These are phyloP conservation scores for Termitomyces sp. DNA, from an alignment of 768 basidiomycete genomes.

Conservation along the genomic window DNA sequence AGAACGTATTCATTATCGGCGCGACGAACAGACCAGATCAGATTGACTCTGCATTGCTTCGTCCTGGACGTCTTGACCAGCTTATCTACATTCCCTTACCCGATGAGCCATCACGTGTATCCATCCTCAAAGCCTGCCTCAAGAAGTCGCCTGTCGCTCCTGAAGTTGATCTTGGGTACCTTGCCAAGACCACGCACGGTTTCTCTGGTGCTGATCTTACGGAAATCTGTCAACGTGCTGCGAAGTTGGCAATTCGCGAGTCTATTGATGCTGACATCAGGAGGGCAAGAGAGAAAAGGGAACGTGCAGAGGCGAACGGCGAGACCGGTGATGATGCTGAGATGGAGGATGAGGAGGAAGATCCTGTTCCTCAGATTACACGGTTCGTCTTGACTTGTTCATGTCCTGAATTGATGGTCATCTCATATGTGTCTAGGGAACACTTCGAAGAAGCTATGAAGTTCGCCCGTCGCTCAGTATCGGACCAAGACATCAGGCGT, in stretches of 20 bases:
- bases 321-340: slow-evolving; percentile 41
- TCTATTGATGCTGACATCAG: slow-evolving; percentile 92
- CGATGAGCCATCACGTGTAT: slow-evolving; percentile 85
- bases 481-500: slow-evolving; percentile 92
- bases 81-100: slow-evolving; percentile 99
- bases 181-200: slow-evolving; percentile 91
- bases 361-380: slow-evolving; percentile 88
- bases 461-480: slow-evolving; percentile 94
- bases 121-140: slow-evolving; percentile 87
- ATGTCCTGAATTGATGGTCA: slow-evolving; percentile 1
- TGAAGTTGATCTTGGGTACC: slow-evolving; percentile 79
- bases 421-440: slow-evolving; percentile 37
- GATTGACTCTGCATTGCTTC: slow-evolving; percentile 87
- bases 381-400: slow-evolving; percentile 32
- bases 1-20: slow-evolving; percentile 98
- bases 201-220: slow-evolving; percentile 99
- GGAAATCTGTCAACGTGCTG: slow-evolving; percentile 98
- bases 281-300: slow-evolving; percentile 70
- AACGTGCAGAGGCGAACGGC: slow-evolving; percentile 63
- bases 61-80: slow-evolving; percentile 98
- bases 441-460: slow-evolving; percentile 99
- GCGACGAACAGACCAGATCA: slow-evolving; percentile 97
- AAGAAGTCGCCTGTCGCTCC: slow-evolving; percentile 86
- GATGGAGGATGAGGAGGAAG: slow-evolving; percentile 79
- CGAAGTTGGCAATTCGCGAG: slow-evolving; percentile 94